These are phyloP conservation scores for Cercospora sp. DNA, from an alignment of 2,329 filamentous ascomycete species.

Conservation along the genomic window DNA sequence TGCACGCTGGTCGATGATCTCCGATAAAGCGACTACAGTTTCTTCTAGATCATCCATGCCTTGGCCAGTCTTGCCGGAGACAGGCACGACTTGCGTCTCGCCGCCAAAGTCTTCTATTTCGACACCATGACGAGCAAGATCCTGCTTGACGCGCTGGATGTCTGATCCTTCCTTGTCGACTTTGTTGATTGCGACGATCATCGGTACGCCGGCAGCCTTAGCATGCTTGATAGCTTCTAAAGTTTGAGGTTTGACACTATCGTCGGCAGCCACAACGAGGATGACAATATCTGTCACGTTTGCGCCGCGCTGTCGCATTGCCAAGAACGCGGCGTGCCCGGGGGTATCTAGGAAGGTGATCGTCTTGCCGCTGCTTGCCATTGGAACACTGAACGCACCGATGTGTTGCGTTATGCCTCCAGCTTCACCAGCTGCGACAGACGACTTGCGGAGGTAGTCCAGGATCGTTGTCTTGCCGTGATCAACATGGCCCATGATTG, in stretches of 20 bases:
- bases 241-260: conserved; percentile 96
- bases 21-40: conserved; percentile 79
- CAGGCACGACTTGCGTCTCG: conserved; percentile 86
- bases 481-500: conserved; percentile 99
- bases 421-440: conserved; percentile 85
- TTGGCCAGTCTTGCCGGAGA: conserved; percentile 89
- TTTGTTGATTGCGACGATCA: conserved; percentile 98
- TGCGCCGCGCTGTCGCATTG: conserved; percentile 92
- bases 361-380: conserved; percentile 72
- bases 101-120: conserved; percentile 94
- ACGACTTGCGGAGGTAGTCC: conserved; percentile 90
- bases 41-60: conserved; percentile 94
- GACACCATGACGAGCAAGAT: conserved; percentile 78
- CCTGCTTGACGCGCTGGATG: conserved; percentile 80
- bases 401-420: conserved; percentile 99
- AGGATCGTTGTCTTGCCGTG: conserved; percentile 97
- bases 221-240: conserved; percentile 95
- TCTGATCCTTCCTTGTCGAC: conserved; percentile 84
- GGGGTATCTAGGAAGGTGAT: conserved; percentile 98
- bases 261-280: conserved; percentile 91
- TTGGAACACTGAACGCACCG: conserved; percentile 88
- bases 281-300: conserved; percentile 97
- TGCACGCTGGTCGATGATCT: conserved; percentile 87
- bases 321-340: conserved; percentile 91
- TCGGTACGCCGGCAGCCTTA: conserved; percentile 79